phyloP scores from a whole-genome alignment of 345 rosid genomes.

The Sonneratia caseolaris region DNA sequence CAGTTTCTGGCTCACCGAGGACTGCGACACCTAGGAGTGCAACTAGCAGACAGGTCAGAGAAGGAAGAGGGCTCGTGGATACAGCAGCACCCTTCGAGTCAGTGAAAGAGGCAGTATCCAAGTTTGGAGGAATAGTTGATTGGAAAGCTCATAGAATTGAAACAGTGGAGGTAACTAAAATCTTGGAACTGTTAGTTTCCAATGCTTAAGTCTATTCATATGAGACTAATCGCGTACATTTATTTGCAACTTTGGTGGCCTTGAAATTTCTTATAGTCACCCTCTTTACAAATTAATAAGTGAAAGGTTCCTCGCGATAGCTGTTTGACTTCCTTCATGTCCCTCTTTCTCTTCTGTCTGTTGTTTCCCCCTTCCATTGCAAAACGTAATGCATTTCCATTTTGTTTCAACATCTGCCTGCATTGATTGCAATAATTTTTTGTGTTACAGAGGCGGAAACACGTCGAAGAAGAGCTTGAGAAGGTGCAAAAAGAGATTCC shows the following conservation, averaged over 20 bases:
- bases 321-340: not conserved
- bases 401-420: not conserved
- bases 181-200: not conserved
- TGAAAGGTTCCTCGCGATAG: not conserved
- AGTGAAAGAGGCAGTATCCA: conserved; percentile 90
- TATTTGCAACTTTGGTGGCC: no score
- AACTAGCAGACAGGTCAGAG: conserved; percentile 18
- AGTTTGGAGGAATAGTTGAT: conserved; percentile 90
- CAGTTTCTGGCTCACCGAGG: conserved; percentile 2
- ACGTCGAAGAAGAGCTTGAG: conserved; percentile 67
- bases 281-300: no score
- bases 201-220: no score
- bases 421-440: not conserved
- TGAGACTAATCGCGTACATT: no score
- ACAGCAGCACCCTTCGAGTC: conserved; percentile 87
- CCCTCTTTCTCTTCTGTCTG: not conserved
- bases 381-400: not conserved
- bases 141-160: conserved; percentile 89
- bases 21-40: conserved; percentile 17
- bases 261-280: no score
- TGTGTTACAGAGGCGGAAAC: conserved; percentile 45
- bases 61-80: conserved; percentile 53
- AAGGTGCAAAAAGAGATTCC: conserved; percentile 65
- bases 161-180: conserved; percentile 56
- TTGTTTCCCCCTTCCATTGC: not conserved